Conservation (phyloP, 2,329 filamentous ascomycete species). For the Raffaelea albimanens region DNA sequence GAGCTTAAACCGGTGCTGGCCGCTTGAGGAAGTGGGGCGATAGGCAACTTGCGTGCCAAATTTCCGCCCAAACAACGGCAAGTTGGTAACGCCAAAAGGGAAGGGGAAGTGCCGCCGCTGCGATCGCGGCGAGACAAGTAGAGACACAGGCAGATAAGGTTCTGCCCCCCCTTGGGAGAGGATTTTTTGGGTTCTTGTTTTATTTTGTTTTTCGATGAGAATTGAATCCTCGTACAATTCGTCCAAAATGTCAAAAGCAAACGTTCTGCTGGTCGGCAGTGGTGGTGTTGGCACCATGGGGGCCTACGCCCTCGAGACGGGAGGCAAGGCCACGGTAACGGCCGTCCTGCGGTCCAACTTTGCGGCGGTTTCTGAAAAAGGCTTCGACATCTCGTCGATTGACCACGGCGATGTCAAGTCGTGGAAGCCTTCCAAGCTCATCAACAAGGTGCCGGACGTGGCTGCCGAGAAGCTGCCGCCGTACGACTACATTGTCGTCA, state of each 20-base stretch:
- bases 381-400: constrained; percentile 7
- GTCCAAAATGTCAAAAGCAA: constrained; percentile 1
- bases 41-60: too few species aligned
- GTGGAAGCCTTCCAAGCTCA: constrained; percentile 2
- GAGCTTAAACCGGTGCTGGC: too few species aligned
- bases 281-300: constrained; percentile 10
- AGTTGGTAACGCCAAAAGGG: too few species aligned
- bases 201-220: too few species aligned
- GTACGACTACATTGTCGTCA: constrained; percentile 10
- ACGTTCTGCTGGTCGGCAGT: constrained; percentile 9
- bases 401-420: constrained; percentile 6
- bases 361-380: constrained; percentile 5
- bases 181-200: too few species aligned
- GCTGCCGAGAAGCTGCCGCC: not conserved
- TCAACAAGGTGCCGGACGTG: constrained; percentile 1
- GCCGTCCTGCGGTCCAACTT: constrained; percentile 12
- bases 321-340: constrained; percentile 9
- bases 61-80: too few species aligned
- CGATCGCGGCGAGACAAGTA: too few species aligned
- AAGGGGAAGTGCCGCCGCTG: too few species aligned
- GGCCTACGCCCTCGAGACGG: constrained; percentile 8
- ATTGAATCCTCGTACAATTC: too few species aligned
- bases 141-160: too few species aligned
- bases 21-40: too few species aligned
- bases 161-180: too few species aligned